Evolutionary conservation across 306 rosid species (phyloP), one percentile per base, ranked within the genome.

Genomic region (Sphenostylis stenocarpa): DNA sequence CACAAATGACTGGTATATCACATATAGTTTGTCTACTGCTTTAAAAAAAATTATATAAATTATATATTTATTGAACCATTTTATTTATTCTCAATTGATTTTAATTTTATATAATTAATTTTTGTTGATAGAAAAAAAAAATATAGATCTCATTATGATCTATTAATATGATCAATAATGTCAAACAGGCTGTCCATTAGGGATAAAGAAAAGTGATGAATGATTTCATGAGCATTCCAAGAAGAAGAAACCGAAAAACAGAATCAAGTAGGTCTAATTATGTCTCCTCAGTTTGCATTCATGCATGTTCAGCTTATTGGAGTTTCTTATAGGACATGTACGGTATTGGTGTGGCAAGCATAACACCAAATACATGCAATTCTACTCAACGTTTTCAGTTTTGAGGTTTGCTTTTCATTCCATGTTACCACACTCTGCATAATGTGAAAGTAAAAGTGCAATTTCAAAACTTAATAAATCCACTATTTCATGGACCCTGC

Each of bases 231-330:
- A 81, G 34, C 66, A 3, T 36, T 86, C 86, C 91, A 87, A 84
- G 81, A 62, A 78, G 83, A 80, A 86, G 86, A 81, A 75, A 86
- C 88, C 94, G 86, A 82, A 84, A 51, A 43, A 72, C 76, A 73
- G 87, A 82, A 87, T 80, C 88, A 73, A 76, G 88, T 76, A 67
- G 97, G 91, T 78, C 83, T 75, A 81, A 68, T 83, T 81, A 67
- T 83, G 87, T 90, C 83, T 64, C 82, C 43, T 69, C 9, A 68
- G 52, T 13, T 43, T 80, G 69, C 47, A 39, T 72, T 62, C 48
- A 69, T 85, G 82, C 81, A 81, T 76, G 85, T 85, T 87, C 63
- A 58, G 24, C 44, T 75, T 76, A 86, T 83, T 88, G 91, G 84
- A 86, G 71, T 68, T 88, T 88, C 69, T 77, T 16, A 15, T 47